phyloP scores from a whole-genome alignment of 2,329 filamentous ascomycete species.

The Trichoderma sp. region DNA sequence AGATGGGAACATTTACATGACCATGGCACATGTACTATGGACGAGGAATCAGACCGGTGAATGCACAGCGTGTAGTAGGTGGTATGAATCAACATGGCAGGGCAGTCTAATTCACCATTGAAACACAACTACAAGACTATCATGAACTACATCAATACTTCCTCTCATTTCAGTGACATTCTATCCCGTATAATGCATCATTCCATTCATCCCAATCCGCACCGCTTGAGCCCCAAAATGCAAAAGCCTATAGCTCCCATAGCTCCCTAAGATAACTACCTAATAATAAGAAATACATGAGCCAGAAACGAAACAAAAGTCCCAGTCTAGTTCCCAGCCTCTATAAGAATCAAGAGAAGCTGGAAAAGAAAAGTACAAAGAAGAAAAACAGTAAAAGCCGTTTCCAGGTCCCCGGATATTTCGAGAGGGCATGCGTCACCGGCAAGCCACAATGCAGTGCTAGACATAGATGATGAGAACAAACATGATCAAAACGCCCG shows the following conservation, averaged over 20 bases:
- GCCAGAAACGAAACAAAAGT: background rate
- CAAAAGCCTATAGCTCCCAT: background rate
- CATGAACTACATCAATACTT: background rate
- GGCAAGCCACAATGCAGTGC: conserved; percentile 16
- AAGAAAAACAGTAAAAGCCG: background rate
- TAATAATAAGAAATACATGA: background rate
- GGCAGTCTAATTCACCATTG: too few relatives aligned
- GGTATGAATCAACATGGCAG: too few relatives aligned
- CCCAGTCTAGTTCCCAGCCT: conserved; percentile 16
- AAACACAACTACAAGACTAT: too few relatives aligned
- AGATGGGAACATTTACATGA: too few relatives aligned
- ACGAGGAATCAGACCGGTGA: too few relatives aligned
- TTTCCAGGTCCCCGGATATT: conserved; percentile 8
- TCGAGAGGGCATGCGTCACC: conserved; percentile 3
- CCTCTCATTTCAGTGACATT: background rate
- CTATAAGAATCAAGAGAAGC: background rate
- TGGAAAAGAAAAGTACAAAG: background rate
- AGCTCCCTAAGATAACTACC: background rate
- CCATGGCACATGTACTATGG: too few relatives aligned
- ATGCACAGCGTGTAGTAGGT: too few relatives aligned
- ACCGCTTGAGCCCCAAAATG: background rate
- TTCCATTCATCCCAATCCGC: background rate
- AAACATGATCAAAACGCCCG: conserved; percentile 11
- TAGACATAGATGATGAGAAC: background rate
- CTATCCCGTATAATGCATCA: conserved; percentile 3